Evolutionary conservation across 768 basidiomycete genomes (phyloP), one percentile per base, ranked within the genome.

Genomic region (Hydnum rufescens): DNA sequence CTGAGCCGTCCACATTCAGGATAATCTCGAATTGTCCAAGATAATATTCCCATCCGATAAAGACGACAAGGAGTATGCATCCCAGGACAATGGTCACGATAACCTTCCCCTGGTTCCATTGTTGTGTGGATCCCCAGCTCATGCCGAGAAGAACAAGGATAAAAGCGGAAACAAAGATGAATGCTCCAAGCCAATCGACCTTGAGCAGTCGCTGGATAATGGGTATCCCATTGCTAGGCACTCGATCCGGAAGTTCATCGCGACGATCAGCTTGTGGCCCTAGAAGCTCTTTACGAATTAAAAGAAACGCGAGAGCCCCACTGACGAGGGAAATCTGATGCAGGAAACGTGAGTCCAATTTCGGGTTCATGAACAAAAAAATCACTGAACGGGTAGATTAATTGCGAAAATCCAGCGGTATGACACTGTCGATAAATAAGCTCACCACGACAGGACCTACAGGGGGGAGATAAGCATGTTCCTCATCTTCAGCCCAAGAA

Each of bases 391-490:
- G 1, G 73, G 73, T 8, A 74, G 59, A 54, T 75, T 75, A 63
- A 75, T 74, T 2, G 67, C 74, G 54, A 74, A 75, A 16, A 75
- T 67, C 74, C 73, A 75, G 22, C 74, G 67, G 60, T 71, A 74
- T 49, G 61, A 69, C 4, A 66, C 59, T 1, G 59, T 55, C 2
- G 68, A 60, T n/a, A 13, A 74, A 59, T 25, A 55, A 66, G 4
- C 72, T 73, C 3, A 70, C 70, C 49, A 73, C 66, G 42, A 68
- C 59, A 0, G 74, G 74, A 2, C 73, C 74, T 4, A 67, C 30
- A 60, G 62, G 50, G 22, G 26, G 6, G 43, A 30, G 1, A 34
- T 28, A 32, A 51, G 18, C 23, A 54, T 3, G 25, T 16, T 3
- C 19, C 19, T 3, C 5, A 29, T 18, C 25, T 54, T 42, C 5